Conservation (phyloP, 2,329 filamentous ascomycete species). For the Orbilia ellipsospora region DNA sequence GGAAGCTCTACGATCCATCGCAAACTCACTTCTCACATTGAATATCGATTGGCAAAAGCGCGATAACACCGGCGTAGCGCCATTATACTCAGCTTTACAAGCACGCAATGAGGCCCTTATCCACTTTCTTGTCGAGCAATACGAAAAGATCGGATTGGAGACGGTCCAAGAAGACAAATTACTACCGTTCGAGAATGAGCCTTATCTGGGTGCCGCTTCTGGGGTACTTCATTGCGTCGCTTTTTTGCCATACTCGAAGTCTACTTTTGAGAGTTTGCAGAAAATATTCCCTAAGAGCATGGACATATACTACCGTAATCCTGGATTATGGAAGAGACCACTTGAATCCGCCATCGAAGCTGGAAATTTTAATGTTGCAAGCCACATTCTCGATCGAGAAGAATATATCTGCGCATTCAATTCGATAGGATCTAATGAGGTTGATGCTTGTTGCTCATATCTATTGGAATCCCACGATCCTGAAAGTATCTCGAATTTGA, state of each 20-base stretch:
- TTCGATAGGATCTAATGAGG: background rate
- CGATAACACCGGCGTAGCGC: background rate
- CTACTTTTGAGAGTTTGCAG: slow-evolving; percentile 1
- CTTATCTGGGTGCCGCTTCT: background rate
- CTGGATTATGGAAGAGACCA: background rate
- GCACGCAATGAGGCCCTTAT: background rate
- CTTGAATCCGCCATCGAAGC: background rate
- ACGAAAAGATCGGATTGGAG: background rate
- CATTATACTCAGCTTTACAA: background rate
- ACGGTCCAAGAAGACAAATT: background rate
- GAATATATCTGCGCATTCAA: background rate
- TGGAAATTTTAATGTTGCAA: background rate
- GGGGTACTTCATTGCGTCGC: background rate
- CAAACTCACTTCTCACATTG: background rate
- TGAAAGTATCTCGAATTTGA: background rate
- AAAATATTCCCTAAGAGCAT: background rate
- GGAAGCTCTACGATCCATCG: background rate
- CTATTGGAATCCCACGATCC: background rate
- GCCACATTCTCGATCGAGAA: background rate
- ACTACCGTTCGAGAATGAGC: background rate
- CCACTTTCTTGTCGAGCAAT: background rate
- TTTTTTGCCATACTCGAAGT: background rate
- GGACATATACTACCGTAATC: background rate
- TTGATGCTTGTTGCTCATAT: slow-evolving; percentile 6
- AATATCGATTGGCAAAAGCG: slow-evolving; percentile 24